Conservation (phyloP, 1,284 basidiomycete species). For the Fistulinella cinereoalba region DNA sequence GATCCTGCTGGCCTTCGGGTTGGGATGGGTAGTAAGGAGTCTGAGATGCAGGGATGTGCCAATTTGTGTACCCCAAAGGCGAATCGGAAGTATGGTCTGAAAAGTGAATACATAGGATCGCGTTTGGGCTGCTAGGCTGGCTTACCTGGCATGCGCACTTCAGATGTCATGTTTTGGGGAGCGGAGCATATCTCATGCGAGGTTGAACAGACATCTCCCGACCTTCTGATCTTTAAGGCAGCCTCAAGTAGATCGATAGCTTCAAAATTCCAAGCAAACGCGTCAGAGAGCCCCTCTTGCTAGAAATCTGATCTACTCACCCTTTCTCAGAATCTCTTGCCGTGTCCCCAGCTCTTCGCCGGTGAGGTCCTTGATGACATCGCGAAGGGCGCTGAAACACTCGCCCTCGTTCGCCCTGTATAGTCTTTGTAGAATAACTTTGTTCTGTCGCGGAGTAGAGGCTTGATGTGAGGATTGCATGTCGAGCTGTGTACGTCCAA, state of each 20-base stretch:
- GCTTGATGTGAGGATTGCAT: not conserved
- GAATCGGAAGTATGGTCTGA: not conserved
- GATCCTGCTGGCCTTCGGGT: constrained; percentile 1
- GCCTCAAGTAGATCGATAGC: constrained; percentile 14
- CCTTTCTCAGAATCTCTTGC: constrained; percentile 22
- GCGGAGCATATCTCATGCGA: not conserved
- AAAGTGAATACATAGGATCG: constrained; percentile 2
- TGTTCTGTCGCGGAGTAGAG: constrained; percentile 5
- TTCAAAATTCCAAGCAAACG: not conserved
- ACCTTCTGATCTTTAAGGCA: not conserved
- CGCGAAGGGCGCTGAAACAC: constrained; percentile 10
- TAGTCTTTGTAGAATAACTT: constrained; percentile 13
- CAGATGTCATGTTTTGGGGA: not conserved
- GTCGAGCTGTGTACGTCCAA: not conserved
- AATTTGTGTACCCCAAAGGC: constrained; percentile 2
- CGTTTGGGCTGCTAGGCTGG: not conserved
- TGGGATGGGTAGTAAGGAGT: not conserved
- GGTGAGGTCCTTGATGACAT: constrained; percentile 14
- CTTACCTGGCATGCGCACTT: constrained; percentile 7
- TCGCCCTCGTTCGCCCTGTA: constrained; percentile 24
- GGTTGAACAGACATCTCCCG: not conserved
- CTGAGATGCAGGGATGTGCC: not conserved
- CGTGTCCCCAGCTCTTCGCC: constrained; percentile 16
- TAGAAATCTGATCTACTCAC: constrained; percentile 2
- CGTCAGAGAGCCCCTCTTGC: not conserved